phyloP scores from a whole-genome alignment of 1,284 basidiomycete species.

The Fomitopsis betulina region DNA sequence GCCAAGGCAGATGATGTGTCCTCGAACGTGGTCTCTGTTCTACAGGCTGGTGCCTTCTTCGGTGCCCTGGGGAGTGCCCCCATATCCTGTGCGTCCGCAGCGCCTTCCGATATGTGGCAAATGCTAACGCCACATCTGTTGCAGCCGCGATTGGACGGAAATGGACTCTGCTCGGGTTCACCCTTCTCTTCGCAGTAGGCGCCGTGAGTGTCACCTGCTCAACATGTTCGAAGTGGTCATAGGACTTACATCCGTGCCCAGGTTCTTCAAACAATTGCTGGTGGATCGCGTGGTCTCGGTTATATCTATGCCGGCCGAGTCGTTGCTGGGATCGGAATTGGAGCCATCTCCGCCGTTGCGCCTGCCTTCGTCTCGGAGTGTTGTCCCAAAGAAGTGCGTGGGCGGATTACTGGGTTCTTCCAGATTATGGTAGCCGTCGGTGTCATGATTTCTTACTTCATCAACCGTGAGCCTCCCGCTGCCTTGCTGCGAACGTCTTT shows the following conservation, averaged over 20 bases:
- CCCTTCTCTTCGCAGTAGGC: slow-evolving; percentile 60
- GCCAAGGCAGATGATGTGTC: slow-evolving; percentile 43
- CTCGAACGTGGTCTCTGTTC: slow-evolving; percentile 68
- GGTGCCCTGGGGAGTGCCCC: slow-evolving; percentile 67
- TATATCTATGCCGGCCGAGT: slow-evolving; percentile 78
- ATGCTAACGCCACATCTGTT: background rate
- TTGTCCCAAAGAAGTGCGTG: slow-evolving; percentile 70
- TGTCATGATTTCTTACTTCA: slow-evolving; percentile 76
- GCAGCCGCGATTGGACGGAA: slow-evolving; percentile 52
- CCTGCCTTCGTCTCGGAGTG: slow-evolving; percentile 80
- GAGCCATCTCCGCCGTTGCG: slow-evolving; percentile 61
- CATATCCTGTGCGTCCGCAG: slow-evolving; percentile 44
- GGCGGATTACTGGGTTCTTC: slow-evolving; percentile 72
- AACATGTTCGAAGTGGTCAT: background rate
- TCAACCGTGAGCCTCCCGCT: slow-evolving; percentile 50
- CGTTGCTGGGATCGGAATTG: slow-evolving; percentile 65
- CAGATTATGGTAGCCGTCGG: slow-evolving; percentile 79
- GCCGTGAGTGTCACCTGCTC: slow-evolving; percentile 40
- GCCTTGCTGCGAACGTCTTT: background rate
- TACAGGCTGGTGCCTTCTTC: slow-evolving; percentile 80
- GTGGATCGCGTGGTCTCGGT: slow-evolving; percentile 46
- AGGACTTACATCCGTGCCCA: slow-evolving; percentile 12
- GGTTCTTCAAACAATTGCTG: slow-evolving; percentile 60
- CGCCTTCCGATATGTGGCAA: background rate
- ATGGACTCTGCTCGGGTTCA: slow-evolving; percentile 53